These are phyloP conservation scores for Allomyces macrogynus DNA, from an alignment of 192 early-diverging fungal genomes.

Conservation along the genomic window DNA sequence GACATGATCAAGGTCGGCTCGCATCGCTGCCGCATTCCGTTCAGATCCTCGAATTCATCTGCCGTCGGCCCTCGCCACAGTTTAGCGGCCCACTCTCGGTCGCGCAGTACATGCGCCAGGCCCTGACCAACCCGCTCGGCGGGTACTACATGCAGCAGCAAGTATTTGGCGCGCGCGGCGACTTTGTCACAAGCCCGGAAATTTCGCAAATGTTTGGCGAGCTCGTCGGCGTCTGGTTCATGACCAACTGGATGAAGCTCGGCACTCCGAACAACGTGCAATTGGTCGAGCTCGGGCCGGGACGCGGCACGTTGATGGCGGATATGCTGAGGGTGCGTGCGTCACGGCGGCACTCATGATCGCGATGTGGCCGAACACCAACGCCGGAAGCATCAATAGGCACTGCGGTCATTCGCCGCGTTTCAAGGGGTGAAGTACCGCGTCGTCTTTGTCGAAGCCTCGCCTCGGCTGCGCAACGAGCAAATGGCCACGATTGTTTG, in stretches of 20 bases:
- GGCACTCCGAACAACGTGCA: constrained; percentile 34
- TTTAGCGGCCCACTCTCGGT: constrained; percentile 18
- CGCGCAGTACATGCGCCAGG: constrained; percentile 70
- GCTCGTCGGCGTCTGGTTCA: constrained; percentile 72
- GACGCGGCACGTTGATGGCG: constrained; percentile 78
- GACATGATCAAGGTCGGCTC: constrained; percentile 8
- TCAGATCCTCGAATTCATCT: not conserved
- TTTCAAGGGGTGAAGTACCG: constrained; percentile 26
- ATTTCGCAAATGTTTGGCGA: constrained; percentile 98
- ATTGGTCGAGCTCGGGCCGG: constrained; percentile 72
- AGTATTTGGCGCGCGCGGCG: constrained; percentile 73
- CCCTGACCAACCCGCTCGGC: constrained; percentile 63
- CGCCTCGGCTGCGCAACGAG: constrained; percentile 38
- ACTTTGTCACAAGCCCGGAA: constrained; percentile 93
- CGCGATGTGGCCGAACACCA: not conserved
- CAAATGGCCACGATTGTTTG: constrained; percentile 13
- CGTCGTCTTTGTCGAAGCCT: constrained; percentile 71
- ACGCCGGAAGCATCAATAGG: constrained; percentile 7
- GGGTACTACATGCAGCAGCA: constrained; percentile 89
- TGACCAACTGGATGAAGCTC: constrained; percentile 55
- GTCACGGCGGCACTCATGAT: not conserved
- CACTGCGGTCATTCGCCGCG: constrained; percentile 40
- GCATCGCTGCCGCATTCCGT: not conserved
- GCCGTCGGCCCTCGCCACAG: not conserved
- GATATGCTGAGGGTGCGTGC: constrained; percentile 67